These are phyloP conservation scores for Ophiosphaerella narmari DNA, from an alignment of 2,329 filamentous ascomycete species.

Conservation along the genomic window DNA sequence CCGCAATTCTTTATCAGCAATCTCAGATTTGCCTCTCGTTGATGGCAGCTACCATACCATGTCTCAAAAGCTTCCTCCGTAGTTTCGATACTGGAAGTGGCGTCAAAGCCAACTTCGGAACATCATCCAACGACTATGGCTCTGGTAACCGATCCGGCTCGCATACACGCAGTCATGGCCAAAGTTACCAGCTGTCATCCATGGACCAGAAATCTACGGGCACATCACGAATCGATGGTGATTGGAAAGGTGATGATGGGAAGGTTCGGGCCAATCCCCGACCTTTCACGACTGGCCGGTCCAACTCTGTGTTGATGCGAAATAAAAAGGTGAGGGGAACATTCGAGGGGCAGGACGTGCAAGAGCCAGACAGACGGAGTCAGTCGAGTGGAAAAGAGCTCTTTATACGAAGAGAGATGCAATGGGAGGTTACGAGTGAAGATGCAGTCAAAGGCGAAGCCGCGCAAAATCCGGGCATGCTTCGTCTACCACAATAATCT, in stretches of 20 bases:
- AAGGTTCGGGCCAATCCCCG: not conserved
- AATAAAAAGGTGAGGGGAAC: not conserved
- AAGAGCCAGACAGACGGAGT: not conserved
- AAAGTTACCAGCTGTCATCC: conserved; percentile 2
- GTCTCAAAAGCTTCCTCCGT: conserved; percentile 32
- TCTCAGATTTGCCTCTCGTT: conserved; percentile 26
- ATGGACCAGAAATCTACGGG: not conserved
- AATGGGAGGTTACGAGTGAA: conserved; percentile 2
- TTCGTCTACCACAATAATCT: not conserved
- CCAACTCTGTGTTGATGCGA: not conserved
- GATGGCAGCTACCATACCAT: conserved; percentile 34
- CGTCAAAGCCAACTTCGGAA: conserved; percentile 17
- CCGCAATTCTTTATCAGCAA: conserved; percentile 27
- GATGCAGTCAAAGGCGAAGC: not conserved
- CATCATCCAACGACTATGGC: conserved; percentile 10
- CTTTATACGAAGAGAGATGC: conserved; percentile 2
- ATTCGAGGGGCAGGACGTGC: not conserved
- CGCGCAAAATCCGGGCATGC: not conserved
- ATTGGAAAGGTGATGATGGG: not conserved
- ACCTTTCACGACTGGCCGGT: not conserved
- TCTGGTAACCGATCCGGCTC: conserved; percentile 5
- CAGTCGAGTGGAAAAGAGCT: not conserved
- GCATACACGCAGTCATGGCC: not conserved
- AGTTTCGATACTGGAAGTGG: conserved; percentile 32
- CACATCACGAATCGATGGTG: not conserved